Evolutionary conservation across 2,329 filamentous ascomycete species (phyloP), one percentile per base, ranked within the genome.

Genomic region (Ceratocystis smalleyi): DNA sequence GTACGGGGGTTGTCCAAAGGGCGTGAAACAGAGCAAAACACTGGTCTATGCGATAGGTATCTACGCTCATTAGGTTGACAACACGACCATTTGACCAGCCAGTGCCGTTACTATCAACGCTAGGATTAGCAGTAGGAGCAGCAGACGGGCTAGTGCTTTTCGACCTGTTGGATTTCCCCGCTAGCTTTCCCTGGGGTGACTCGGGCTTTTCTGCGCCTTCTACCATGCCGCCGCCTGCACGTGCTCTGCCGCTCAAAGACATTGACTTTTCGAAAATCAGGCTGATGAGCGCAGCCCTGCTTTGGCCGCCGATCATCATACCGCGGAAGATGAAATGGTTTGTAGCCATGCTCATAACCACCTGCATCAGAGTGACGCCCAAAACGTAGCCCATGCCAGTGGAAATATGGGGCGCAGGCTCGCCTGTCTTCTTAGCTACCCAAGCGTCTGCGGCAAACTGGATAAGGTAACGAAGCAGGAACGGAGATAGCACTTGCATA

Each of bases 21-120:
- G 96, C 82, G 73, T 99, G 94, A 74, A 96, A 92, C 73, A 96
- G 81, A 51, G 89, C 90, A 47, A 83, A 89, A 1, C 91, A 91
- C 71, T 91, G 87, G 70, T 97, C 91, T 67, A 99, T 80, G 69
- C 92, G 89, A 74, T 95, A 95, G 0, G 91, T 95, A 72, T 97
- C 92, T 55, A 94, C 90, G 67, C 89, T 92, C 91, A 97, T 96
- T 69, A 97, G 72, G 69, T 95, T 95, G 71, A 94, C 84, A 62
- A 97, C 89, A 68, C 90, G 84, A 24, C 94, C 94, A 70, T 96
- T 97, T 65, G 86, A 86, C 92, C 92, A 97, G 27, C 92, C 94
- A 24, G 83, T 78, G 2, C 87, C 88, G 70, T 94, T 88, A 2
- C 80, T 82, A 2, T 77, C 71, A 12, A 71, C 73, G 54, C 76